Evolutionary conservation across 1,139 yeast species (phyloP).

Genomic region (Pneumocystis carinii): DNA sequence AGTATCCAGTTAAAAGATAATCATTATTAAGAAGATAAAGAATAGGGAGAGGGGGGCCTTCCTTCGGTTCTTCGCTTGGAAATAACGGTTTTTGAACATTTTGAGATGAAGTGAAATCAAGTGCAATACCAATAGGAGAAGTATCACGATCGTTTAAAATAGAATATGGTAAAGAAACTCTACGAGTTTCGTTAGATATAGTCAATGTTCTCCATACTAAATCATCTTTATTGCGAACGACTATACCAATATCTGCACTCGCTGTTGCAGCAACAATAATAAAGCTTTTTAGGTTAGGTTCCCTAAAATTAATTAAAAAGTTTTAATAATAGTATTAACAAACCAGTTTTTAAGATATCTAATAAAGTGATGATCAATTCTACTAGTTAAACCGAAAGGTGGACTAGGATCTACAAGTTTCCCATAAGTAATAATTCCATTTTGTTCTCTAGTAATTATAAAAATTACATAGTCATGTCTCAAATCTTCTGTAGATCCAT

Average conservation of each 20-base stretch:
- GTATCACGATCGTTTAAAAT: constrained; percentile 3
- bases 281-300: constrained; percentile 2
- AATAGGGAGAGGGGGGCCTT: constrained; percentile 3
- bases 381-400: not conserved
- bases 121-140: constrained; percentile 4
- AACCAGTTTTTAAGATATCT: not conserved
- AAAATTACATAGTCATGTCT: not conserved
- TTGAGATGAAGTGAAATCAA: constrained; percentile 4
- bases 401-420: not conserved
- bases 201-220: constrained; percentile 3
- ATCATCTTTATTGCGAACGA: constrained; percentile 1
- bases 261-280: constrained; percentile 5
- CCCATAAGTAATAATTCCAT: not conserved
- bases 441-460: not conserved
- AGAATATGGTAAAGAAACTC: constrained; percentile 7
- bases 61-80: constrained; percentile 2
- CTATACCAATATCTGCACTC: constrained; percentile 6
- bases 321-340: not conserved
- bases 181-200: constrained; percentile 6
- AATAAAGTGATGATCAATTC: not conserved
- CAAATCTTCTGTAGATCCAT: constrained; percentile 1
- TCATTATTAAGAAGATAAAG: constrained; percentile 5
- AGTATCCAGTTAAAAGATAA: constrained; percentile 2
- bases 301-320: not conserved
- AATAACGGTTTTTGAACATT: constrained; percentile 1